Evolutionary conservation across 2,329 filamentous ascomycete species (phyloP).

Genomic region (Cadophora sp.): DNA sequence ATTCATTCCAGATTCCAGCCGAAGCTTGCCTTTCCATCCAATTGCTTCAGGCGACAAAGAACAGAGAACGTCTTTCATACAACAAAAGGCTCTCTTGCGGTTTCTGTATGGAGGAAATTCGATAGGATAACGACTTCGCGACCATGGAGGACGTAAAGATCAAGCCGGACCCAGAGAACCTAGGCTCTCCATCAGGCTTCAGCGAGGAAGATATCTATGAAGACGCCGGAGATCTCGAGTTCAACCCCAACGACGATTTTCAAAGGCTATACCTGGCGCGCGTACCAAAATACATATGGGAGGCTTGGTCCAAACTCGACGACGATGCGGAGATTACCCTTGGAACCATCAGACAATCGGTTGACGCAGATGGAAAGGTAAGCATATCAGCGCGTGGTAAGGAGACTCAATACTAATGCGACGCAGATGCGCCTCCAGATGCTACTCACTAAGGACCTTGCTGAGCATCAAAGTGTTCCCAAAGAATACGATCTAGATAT

Average conservation of each 20-base stretch:
- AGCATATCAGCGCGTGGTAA: slow-evolving; percentile 7
- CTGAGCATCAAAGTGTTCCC: slow-evolving; percentile 76
- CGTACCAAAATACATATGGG: slow-evolving; percentile 81
- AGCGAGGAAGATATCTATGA: slow-evolving; percentile 74
- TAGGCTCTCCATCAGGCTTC: slow-evolving; percentile 51
- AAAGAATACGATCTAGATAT: slow-evolving; percentile 87
- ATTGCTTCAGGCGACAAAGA: slow-evolving; percentile 21
- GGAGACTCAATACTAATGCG: slow-evolving; percentile 26
- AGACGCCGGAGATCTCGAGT: slow-evolving; percentile 69
- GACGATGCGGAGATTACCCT: slow-evolving; percentile 84
- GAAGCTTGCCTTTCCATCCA: background rate
- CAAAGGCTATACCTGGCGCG: slow-evolving; percentile 73
- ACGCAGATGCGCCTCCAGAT: slow-evolving; percentile 62
- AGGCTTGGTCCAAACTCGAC: slow-evolving; percentile 77
- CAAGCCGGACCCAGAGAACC: slow-evolving; percentile 57
- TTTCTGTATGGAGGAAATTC: slow-evolving; percentile 31
- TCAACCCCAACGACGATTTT: slow-evolving; percentile 47
- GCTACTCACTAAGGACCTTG: slow-evolving; percentile 68
- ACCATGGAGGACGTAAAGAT: slow-evolving; percentile 47
- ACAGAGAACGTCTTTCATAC: slow-evolving; percentile 22
- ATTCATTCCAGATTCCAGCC: slow-evolving; percentile 1
- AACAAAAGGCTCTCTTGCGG: slow-evolving; percentile 3
- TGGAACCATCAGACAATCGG: slow-evolving; percentile 68
- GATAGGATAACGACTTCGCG: slow-evolving; percentile 27
- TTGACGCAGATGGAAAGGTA: slow-evolving; percentile 58